Conservation (phyloP, 1,284 basidiomycete genomes). For the Trichosporon coremiiforme region DNA sequence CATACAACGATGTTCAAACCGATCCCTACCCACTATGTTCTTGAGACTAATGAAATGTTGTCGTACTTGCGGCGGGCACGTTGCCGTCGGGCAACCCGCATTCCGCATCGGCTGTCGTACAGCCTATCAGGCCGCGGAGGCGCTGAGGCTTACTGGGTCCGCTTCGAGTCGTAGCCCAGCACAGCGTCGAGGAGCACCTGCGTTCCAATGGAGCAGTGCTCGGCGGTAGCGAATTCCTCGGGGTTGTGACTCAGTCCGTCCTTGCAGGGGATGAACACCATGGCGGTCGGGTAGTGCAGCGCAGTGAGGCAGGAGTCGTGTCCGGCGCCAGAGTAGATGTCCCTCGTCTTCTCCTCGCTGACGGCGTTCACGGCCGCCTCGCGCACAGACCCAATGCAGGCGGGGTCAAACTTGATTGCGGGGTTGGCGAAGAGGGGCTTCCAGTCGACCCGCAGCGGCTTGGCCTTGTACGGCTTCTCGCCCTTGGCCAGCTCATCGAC, state of each 20-base stretch:
- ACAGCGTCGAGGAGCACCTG: slow-evolving; percentile 37
- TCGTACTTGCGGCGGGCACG: neutral
- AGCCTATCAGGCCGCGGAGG: too few relatives aligned
- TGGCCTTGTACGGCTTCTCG: neutral
- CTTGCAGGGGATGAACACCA: slow-evolving; percentile 45
- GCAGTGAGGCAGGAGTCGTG: slow-evolving; percentile 39
- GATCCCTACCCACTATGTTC: neutral
- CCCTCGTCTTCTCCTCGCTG: slow-evolving; percentile 23
- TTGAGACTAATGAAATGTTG: neutral
- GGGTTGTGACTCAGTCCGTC: slow-evolving; percentile 44
- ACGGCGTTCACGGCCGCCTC: slow-evolving; percentile 21
- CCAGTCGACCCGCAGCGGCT: slow-evolving; percentile 24
- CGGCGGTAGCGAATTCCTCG: slow-evolving; percentile 38
- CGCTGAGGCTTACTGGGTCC: slow-evolving; percentile 4
- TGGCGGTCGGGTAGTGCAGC: slow-evolving; percentile 36
- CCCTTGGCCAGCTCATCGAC: slow-evolving; percentile 23
- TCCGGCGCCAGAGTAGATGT: slow-evolving; percentile 33
- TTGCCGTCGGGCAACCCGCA: neutral
- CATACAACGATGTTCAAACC: neutral
- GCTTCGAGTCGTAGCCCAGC: slow-evolving; percentile 20
- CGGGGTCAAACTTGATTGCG: slow-evolving; percentile 26
- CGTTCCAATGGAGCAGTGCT: slow-evolving; percentile 32
- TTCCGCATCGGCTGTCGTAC: neutral
- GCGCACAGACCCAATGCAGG: slow-evolving; percentile 23
- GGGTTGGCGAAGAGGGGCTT: slow-evolving; percentile 24